Conservation (phyloP, 495 filamentous ascomycete species). For the Neurospora intermedia region DNA sequence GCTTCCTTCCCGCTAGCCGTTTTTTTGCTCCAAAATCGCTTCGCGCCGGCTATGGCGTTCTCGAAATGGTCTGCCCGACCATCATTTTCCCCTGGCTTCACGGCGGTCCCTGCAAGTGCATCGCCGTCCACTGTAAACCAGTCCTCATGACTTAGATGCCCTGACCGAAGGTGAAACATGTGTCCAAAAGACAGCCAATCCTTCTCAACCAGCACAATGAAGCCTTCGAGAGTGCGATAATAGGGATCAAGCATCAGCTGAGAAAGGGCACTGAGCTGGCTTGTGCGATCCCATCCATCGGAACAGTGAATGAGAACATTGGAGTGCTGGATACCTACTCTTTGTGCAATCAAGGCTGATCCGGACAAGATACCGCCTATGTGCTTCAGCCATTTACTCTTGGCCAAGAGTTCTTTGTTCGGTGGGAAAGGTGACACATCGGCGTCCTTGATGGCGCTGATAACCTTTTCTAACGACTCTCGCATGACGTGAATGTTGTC, state of each 20-base stretch:
- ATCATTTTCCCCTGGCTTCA: constrained; percentile 44
- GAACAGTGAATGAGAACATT: constrained; percentile 97
- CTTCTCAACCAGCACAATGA: constrained; percentile 91
- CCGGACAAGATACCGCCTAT: constrained; percentile 79
- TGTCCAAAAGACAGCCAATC: constrained; percentile 98
- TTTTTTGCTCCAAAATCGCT: constrained; percentile 78
- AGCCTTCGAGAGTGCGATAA: constrained; percentile 89
- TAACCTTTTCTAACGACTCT: constrained; percentile 75
- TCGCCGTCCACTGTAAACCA: constrained; percentile 89
- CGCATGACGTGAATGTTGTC: constrained; percentile 99
- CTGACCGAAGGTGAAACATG: constrained; percentile 87
- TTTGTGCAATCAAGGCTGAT: constrained; percentile 69
- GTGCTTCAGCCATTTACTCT: constrained; percentile 88
- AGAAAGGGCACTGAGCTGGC: constrained; percentile 86
- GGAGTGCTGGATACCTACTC: constrained; percentile 83
- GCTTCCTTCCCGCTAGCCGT: constrained; percentile 55
- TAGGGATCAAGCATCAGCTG: constrained; percentile 94
- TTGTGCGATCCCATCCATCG: constrained; percentile 96
- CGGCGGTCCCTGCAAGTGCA: constrained; percentile 38
- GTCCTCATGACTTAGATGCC: constrained; percentile 78
- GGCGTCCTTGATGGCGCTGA: constrained; percentile 85
- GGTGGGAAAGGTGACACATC: constrained; percentile 79
- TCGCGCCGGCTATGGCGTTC: constrained; percentile 76
- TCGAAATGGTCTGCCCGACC: constrained; percentile 68
- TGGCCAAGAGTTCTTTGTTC: constrained; percentile 68